These are phyloP conservation scores for Colletotrichum filicis DNA, from an alignment of 2,329 filamentous ascomycete genomes.

Conservation along the genomic window DNA sequence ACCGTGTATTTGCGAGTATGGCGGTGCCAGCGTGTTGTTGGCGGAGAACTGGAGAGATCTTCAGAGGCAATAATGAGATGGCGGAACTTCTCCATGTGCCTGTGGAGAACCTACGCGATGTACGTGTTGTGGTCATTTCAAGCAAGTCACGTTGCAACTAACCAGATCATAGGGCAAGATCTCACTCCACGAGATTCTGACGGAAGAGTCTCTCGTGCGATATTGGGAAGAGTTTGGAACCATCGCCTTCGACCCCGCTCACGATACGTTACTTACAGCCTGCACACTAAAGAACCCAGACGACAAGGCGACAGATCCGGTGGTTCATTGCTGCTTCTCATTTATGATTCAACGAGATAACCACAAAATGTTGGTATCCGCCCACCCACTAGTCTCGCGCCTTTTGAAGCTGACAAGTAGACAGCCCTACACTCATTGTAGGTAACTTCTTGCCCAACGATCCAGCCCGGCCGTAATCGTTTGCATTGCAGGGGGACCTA, in stretches of 20 bases:
- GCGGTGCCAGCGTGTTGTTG: conserved; percentile 97
- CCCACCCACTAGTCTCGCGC: not conserved
- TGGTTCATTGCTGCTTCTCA: conserved; percentile 95
- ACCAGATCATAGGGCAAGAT: conserved; percentile 78
- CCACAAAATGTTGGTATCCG: conserved; percentile 87
- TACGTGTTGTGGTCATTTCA: conserved; percentile 59
- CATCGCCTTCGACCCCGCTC: conserved; percentile 93
- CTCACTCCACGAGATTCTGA: conserved; percentile 93
- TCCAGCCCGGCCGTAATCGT: conserved; percentile 50
- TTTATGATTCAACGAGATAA: conserved; percentile 96
- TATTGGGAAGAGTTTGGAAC: conserved; percentile 99
- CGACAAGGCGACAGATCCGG: conserved; percentile 73
- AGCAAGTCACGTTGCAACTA: conserved; percentile 27
- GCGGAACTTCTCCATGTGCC: conserved; percentile 94
- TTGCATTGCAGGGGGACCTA: conserved; percentile 47
- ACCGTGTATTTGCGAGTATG: conserved; percentile 98
- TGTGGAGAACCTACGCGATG: conserved; percentile 90
- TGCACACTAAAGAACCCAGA: conserved; percentile 89
- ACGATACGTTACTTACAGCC: conserved; percentile 95
- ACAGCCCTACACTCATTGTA: conserved; percentile 90
- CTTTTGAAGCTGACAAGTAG: conserved; percentile 44
- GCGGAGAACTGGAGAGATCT: conserved; percentile 96
- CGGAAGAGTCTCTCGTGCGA: conserved; percentile 92
- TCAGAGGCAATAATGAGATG: conserved; percentile 98
- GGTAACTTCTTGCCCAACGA: conserved; percentile 96